Percentiles rank a stretch among this genome's conserved stretches.
Evolutionary conservation across 2,329 filamentous ascomycete genomes (phyloP).

Genomic region (Ceratocystis alfenasii): DNA sequence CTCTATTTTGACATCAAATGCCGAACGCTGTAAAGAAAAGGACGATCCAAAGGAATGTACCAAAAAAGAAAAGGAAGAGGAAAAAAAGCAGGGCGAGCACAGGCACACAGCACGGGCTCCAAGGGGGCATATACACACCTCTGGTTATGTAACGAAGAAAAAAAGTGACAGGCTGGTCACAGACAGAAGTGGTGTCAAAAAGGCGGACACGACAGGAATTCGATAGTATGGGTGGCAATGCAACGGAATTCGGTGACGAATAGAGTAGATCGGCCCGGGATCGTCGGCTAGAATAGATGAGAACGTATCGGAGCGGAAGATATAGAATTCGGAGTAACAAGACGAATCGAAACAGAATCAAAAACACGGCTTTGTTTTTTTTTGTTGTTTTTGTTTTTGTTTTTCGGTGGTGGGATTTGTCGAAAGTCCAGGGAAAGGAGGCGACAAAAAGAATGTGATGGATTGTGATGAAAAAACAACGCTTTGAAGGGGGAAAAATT

Average conservation of each 20-base stretch:
- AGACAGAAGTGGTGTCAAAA: slow-evolving; percentile 14
- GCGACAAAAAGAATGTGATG: background rate
- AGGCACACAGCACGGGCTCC: background rate
- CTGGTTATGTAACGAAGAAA: slow-evolving; percentile 11
- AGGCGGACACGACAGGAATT: slow-evolving; percentile 8
- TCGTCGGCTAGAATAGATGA: background rate
- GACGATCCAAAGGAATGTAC: background rate
- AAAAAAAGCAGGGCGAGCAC: slow-evolving; percentile 12
- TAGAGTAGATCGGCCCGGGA: background rate
- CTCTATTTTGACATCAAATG: slow-evolving; percentile 7
- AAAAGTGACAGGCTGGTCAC: slow-evolving; percentile 20
- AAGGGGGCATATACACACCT: slow-evolving; percentile 12
- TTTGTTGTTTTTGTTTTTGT: too few relatives aligned
- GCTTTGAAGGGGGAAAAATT: background rate
- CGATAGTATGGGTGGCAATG: background rate
- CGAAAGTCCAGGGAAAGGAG: background rate
- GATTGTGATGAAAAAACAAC: background rate
- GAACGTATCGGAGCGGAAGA: background rate
- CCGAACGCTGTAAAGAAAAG: slow-evolving; percentile 1
- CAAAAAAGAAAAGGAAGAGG: slow-evolving; percentile 6
- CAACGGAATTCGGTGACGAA: background rate
- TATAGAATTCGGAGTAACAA: background rate
- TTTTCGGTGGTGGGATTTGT: background rate
- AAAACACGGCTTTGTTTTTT: slow-evolving; percentile 8
- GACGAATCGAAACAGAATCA: background rate